These are phyloP conservation scores for Aquilaria sinensis DNA, from an alignment of 345 rosid genomes.

Conservation along the genomic window DNA sequence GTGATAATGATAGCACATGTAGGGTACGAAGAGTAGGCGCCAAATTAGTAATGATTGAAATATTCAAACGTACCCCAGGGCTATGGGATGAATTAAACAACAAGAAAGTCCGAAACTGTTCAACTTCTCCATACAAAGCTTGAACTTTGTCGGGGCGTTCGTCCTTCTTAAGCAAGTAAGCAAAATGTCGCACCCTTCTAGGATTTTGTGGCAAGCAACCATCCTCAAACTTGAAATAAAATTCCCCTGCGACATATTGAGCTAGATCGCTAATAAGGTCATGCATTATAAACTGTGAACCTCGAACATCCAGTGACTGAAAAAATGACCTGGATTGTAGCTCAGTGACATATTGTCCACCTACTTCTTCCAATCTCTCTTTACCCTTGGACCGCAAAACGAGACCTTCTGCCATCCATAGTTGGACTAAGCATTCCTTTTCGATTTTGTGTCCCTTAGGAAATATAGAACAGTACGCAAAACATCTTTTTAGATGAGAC, in stretches of 20 bases:
- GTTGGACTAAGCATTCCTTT: slow-evolving; percentile 10
- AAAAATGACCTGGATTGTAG: slow-evolving; percentile 5
- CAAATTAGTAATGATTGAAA: neutral
- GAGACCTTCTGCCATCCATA: slow-evolving; percentile 23
- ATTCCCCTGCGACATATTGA: slow-evolving; percentile 1
- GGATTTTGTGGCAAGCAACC: neutral
- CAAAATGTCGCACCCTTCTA: slow-evolving; percentile 10
- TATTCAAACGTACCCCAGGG: neutral
- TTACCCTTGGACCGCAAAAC: neutral
- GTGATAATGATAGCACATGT: slow-evolving; percentile 5
- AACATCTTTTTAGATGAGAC: slow-evolving; percentile 16
- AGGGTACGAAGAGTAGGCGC: neutral
- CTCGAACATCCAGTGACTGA: neutral
- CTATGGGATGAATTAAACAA: neutral
- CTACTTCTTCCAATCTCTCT: neutral
- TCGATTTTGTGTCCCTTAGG: slow-evolving; percentile 14
- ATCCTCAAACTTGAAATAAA: neutral
- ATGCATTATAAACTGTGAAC: slow-evolving; percentile 9
- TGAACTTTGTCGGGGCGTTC: neutral
- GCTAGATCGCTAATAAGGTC: slow-evolving; percentile 7
- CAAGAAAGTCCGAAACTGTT: slow-evolving; percentile 11
- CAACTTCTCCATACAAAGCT: neutral
- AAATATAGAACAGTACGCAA: slow-evolving; percentile 21
- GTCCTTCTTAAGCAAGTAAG: neutral
- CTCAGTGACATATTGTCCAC: slow-evolving; percentile 1